Conservation (phyloP, 495 filamentous ascomycete genomes). For the Penicillium goetzii region DNA sequence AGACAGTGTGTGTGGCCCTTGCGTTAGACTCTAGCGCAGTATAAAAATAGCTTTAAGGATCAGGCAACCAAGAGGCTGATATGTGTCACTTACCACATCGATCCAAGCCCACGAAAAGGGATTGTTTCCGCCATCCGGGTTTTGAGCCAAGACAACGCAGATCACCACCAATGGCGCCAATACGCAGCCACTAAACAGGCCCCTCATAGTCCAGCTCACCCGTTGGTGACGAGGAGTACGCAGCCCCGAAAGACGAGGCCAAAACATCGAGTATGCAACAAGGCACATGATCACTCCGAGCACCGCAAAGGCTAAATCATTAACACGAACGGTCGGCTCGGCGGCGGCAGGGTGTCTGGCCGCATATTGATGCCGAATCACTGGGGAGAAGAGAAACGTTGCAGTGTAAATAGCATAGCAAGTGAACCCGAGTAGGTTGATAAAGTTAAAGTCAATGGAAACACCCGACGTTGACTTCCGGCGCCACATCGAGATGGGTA, state of each 20-base stretch:
- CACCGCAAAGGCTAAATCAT: slow-evolving; percentile 84
- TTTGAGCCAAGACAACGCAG: slow-evolving; percentile 54
- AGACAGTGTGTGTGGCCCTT: slow-evolving; percentile 2
- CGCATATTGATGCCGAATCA: slow-evolving; percentile 82
- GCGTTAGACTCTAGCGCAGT: slow-evolving; percentile 11
- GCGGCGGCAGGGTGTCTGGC: slow-evolving; percentile 70
- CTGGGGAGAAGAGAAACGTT: slow-evolving; percentile 74
- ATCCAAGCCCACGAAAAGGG: slow-evolving; percentile 70
- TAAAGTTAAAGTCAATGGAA: slow-evolving; percentile 80
- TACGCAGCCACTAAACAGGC: slow-evolving; percentile 67
- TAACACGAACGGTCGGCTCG: slow-evolving; percentile 82
- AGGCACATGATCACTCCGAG: slow-evolving; percentile 74
- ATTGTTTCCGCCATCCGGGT: slow-evolving; percentile 58
- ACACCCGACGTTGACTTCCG: slow-evolving; percentile 79
- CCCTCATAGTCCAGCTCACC: slow-evolving; percentile 67
- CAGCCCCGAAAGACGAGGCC: slow-evolving; percentile 74
- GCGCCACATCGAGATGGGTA: slow-evolving; percentile 74
- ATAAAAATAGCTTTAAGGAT: background rate
- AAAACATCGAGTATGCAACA: slow-evolving; percentile 74
- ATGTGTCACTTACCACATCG: slow-evolving; percentile 66
- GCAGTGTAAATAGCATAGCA: slow-evolving; percentile 75
- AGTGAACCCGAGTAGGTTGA: slow-evolving; percentile 83
- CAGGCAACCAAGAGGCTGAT: background rate
- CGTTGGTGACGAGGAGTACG: slow-evolving; percentile 55
- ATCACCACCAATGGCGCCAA: slow-evolving; percentile 58